A percentile compares a stretch with the other conserved stretches of the same genome.
phyloP scores from a whole-genome alignment of 306 rosid genomes.

The Corylus americana region DNA sequence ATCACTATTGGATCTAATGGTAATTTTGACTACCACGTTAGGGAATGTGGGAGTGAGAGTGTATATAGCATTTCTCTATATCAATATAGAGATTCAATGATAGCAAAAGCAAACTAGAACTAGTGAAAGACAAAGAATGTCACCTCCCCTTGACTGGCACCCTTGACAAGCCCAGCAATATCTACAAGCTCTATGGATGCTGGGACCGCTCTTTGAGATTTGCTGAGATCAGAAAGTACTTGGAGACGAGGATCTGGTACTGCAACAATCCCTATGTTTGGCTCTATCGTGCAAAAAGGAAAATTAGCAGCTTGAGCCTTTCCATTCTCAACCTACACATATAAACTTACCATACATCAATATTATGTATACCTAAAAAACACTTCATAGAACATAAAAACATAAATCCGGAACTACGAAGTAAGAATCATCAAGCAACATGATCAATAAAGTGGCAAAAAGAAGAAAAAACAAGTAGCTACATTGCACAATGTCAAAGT shows the following conservation, averaged over 20 bases:
- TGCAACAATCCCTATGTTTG: constrained; percentile 96
- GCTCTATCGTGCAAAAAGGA: constrained; percentile 98
- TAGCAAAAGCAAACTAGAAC: constrained; percentile 16
- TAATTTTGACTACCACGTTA: no score
- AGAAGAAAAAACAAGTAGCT: background rate
- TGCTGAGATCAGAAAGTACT: constrained; percentile 88
- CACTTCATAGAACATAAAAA: constrained; percentile 13
- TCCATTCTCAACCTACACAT: constrained; percentile 89
- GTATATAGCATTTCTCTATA: background rate
- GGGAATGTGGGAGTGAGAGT: no score
- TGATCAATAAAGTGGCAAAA: background rate
- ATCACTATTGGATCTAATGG: no score
- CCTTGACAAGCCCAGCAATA: constrained; percentile 96
- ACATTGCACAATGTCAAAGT: background rate
- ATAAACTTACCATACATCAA: constrained; percentile 26
- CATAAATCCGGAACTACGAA: constrained; percentile 12
- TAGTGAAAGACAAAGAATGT: constrained; percentile 22
- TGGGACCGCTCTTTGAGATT: constrained; percentile 80
- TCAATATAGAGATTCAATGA: background rate
- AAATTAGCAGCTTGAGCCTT: constrained; percentile 99
- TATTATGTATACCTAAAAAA: constrained; percentile 8
- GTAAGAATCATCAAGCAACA: constrained; percentile 17
- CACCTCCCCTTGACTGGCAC: constrained; percentile 99
- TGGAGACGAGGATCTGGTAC: constrained; percentile 92
- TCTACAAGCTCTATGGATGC: constrained; percentile 96